phyloP scores from a whole-genome alignment of 2,329 filamentous ascomycete species.

The Sodiomyces alkalinus region DNA sequence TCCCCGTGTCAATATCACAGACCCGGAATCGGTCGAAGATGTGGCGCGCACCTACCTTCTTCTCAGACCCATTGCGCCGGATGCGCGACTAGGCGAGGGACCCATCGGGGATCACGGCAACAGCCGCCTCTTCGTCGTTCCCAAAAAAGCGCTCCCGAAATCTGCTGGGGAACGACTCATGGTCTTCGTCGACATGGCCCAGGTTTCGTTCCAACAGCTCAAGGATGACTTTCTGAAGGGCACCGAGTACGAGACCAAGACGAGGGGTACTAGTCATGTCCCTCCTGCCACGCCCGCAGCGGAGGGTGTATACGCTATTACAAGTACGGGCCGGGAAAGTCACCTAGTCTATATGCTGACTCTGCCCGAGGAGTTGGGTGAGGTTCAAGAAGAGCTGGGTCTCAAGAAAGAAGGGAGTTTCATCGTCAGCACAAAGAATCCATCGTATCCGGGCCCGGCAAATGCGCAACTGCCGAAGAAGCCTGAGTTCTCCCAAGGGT shows the following conservation, averaged over 20 bases:
- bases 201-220: conserved; percentile 50
- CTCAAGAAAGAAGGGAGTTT: conserved; percentile 59
- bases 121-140: conserved; percentile 60
- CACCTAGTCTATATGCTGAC: conserved; percentile 73
- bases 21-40: conserved; percentile 54
- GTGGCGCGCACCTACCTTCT: conserved; percentile 69
- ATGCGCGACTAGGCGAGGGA: conserved; percentile 47
- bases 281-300: conserved; percentile 62
- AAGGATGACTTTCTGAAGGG: conserved; percentile 55
- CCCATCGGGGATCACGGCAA: conserved; percentile 36
- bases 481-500: conserved; percentile 58
- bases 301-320: conserved; percentile 76
- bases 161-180: conserved; percentile 58
- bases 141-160: conserved; percentile 70
- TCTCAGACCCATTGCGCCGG: conserved; percentile 54
- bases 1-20: conserved; percentile 56
- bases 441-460: conserved; percentile 49
- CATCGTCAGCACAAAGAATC: conserved; percentile 68
- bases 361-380: conserved; percentile 50
- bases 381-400: conserved; percentile 63
- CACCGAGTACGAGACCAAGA: conserved; percentile 61
- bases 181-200: conserved; percentile 67
- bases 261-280: conserved; percentile 49
- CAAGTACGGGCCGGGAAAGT: conserved; percentile 52
- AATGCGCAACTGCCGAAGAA: conserved; percentile 46